Evolutionary conservation across 495 filamentous ascomycete species (phyloP).

Genomic region (Rostrohypoxylon terebratum): DNA sequence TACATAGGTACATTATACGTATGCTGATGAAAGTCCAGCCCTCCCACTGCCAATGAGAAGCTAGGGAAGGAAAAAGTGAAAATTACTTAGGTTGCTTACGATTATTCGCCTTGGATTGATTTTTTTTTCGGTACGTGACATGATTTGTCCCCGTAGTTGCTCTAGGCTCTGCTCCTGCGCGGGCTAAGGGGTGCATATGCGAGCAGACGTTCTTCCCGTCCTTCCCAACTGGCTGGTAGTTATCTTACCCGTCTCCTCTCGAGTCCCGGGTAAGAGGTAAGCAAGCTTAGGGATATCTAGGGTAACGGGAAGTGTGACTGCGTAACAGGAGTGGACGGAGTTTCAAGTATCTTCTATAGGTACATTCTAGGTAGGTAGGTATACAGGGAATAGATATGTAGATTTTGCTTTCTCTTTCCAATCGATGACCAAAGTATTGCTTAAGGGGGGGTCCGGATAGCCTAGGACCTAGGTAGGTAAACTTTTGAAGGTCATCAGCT

Average conservation of each 20-base stretch:
- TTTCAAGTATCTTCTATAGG: not conserved
- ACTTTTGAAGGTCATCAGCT: not conserved
- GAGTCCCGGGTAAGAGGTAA: not conserved
- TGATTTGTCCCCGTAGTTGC: not conserved
- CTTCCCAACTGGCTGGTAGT: slow-evolving; percentile 2
- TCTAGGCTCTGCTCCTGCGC: not conserved
- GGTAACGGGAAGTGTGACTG: not conserved
- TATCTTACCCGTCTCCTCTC: not conserved
- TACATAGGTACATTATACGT: slow-evolving; percentile 20
- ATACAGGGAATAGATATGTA: not conserved
- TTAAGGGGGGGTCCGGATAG: not conserved
- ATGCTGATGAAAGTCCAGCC: not conserved
- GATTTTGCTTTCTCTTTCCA: not conserved
- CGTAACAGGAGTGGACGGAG: not conserved
- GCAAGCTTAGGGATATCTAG: slow-evolving; percentile 2
- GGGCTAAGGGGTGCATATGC: not conserved
- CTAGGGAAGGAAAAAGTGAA: slow-evolving; percentile 24
- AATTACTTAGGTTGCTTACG: slow-evolving; percentile 38
- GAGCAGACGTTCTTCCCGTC: not conserved
- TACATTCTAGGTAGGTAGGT: too few species aligned
- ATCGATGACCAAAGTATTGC: not conserved
- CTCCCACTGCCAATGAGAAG: slow-evolving; percentile 26
- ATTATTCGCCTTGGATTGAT: not conserved
- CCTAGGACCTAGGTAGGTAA: too few species aligned
- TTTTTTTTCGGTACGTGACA: not conserved